Percentiles rank a stretch among this genome's conserved stretches.
phyloP scores from a whole-genome alignment of 2,329 filamentous ascomycete species.

The Nannizzia gypsea region DNA sequence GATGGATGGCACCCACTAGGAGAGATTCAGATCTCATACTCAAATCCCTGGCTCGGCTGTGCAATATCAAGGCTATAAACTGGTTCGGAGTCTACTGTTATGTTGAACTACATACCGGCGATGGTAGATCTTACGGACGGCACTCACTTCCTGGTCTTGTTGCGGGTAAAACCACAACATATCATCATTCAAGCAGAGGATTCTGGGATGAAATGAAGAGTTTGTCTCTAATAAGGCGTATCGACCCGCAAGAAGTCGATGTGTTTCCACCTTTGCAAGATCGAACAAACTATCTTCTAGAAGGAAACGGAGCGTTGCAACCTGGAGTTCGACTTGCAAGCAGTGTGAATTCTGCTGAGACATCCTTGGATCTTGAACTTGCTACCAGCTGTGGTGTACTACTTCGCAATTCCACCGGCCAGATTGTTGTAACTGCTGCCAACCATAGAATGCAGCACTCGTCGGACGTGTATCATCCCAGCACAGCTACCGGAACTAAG shows the following conservation, averaged over 20 bases:
- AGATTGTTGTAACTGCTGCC: background rate
- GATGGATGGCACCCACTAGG: background rate
- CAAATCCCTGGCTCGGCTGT: background rate
- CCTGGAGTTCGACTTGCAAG: background rate
- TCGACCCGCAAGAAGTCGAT: background rate
- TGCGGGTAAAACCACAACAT: background rate
- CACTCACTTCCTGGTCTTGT: background rate
- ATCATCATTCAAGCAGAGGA: background rate
- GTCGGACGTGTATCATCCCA: background rate
- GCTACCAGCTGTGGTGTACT: background rate
- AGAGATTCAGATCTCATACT: background rate
- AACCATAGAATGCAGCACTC: background rate
- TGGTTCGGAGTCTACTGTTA: background rate
- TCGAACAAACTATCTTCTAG: background rate
- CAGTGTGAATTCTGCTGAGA: background rate
- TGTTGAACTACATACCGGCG: background rate
- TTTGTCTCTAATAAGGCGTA: background rate
- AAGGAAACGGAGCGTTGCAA: background rate
- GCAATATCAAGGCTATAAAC: background rate
- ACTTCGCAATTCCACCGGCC: background rate
- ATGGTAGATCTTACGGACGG: background rate
- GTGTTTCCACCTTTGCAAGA: background rate
- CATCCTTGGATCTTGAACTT: background rate
- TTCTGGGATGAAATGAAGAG: background rate
- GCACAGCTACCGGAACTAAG: background rate